Base-by-base conservation (phyloP, 805 yeast species). In the Wickerhamomyces silvicola region DNA sequence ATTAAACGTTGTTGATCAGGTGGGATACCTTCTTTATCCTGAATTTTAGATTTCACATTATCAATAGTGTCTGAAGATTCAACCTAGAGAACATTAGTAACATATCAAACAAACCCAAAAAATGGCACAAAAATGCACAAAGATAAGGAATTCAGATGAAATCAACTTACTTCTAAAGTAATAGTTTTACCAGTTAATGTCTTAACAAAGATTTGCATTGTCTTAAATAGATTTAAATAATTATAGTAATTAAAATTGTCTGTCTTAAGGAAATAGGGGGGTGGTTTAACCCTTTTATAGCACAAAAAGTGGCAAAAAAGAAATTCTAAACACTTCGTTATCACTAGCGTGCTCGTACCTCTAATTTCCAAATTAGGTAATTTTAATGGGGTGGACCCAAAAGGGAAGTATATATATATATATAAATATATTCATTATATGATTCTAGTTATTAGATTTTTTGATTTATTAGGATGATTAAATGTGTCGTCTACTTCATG, bases 1-100 rank as follows among this genome's bases (percentile, higher is more conserved):
- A 86, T 86, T 54, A 86, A 72, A 70, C 95, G 78, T 69, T 86
- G 95, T 66, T 86, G 95, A 71, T 86, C 95, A 50, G 95, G 95
- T 54, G 95, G 95, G 54, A 86, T 86, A 54, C 95, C 95, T 66
- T 85, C 95, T 75, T 86, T 86, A 69, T 86, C 95, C 67, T 86
- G 95, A 56, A 86, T 86, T 78, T 86, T 86, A 54, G 90, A 74
- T 75, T 86, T 86, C 66, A 86, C 95, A 57, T 86, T 86, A 72
- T 86, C 95, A 59, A 86, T 86, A 48, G 95, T 85, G 73, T 86
- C 95, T 37, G 94, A 84, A 41, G 95, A 85, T 68, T 86, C 95
- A 51, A 86, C 92, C 64, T 76, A 9, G 33, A 28, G 9, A 29
- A 28, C 10, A 30, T 24, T 19, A 29, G 21, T 22, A 13, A 14